These are phyloP conservation scores for Yamadazyma friedrichii DNA, from an alignment of 1,139 yeast species.

Conservation along the genomic window DNA sequence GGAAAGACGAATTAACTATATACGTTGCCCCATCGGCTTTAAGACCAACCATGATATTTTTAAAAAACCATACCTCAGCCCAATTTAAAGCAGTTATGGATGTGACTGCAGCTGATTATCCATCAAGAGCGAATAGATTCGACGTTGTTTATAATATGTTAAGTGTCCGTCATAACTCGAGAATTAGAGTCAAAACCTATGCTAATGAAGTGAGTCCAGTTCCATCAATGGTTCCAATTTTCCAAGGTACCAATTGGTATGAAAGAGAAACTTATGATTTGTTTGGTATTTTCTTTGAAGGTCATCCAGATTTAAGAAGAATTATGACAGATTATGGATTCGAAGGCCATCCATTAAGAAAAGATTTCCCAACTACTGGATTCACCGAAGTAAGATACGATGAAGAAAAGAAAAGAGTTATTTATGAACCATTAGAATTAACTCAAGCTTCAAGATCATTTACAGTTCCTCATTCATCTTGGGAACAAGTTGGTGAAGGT, in stretches of 20 bases:
- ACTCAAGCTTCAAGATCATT: conserved; percentile 93
- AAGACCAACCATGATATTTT: conserved; percentile 65
- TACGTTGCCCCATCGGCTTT: conserved; percentile 77
- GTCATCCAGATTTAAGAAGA: conserved; percentile 87
- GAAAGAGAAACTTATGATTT: conserved; percentile 87
- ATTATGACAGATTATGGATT: conserved; percentile 91
- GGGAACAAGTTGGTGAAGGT: conserved; percentile 94
- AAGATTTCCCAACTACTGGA: conserved; percentile 92
- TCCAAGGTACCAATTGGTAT: conserved; percentile 85
- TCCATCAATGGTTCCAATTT: conserved; percentile 70
- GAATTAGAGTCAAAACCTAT: conserved; percentile 86
- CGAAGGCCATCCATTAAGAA: conserved; percentile 89
- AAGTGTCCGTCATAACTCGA: conserved; percentile 79
- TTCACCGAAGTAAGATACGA: conserved; percentile 89
- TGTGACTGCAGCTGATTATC: conserved; percentile 85
- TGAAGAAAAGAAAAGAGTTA: conserved; percentile 86
- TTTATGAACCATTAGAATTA: conserved; percentile 85
- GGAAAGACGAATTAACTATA: conserved; percentile 85
- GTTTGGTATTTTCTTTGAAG: conserved; percentile 83
- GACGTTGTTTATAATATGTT: conserved; percentile 84
- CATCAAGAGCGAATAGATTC: conserved; percentile 79
- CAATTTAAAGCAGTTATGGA: conserved; percentile 81
- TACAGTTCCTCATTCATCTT: conserved; percentile 81
- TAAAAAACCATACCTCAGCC: conserved; percentile 76
- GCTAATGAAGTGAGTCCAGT: conserved; percentile 83